These are phyloP conservation scores for Lactarius pseudohatsudake DNA, from an alignment of 768 basidiomycete genomes.

Conservation along the genomic window DNA sequence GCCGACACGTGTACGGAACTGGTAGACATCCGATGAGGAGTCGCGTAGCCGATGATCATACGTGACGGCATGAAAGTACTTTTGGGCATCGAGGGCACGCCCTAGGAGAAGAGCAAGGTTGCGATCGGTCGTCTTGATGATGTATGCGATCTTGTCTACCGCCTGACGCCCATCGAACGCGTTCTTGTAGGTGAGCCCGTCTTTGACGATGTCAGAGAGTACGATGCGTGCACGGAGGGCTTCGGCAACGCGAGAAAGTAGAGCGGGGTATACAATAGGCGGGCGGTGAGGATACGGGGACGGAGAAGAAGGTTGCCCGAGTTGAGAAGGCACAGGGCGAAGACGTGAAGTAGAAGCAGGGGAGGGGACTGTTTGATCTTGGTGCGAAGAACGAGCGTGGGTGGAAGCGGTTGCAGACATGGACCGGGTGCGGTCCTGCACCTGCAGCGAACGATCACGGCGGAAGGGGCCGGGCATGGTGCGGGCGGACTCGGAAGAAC, in stretches of 20 bases:
- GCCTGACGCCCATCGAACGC: conserved; percentile 97
- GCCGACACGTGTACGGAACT: conserved; percentile 80
- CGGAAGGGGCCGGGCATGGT: conserved; percentile 58
- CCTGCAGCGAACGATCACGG: conserved; percentile 60
- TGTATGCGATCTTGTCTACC: conserved; percentile 94
- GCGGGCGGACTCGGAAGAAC: conserved; percentile 70
- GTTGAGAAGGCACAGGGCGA: conserved; percentile 35
- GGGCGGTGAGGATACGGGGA: conserved; percentile 46
- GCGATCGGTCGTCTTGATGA: conserved; percentile 97
- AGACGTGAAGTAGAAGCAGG: conserved; percentile 36
- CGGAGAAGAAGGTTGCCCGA: conserved; percentile 34
- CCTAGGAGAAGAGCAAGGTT: conserved; percentile 95
- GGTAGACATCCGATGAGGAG: conserved; percentile 85
- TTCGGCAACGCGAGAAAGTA: conserved; percentile 91
- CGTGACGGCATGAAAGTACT: conserved; percentile 99
- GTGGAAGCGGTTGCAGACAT: conserved; percentile 61
- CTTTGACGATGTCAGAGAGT: conserved; percentile 81
- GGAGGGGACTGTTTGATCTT: conserved; percentile 33
- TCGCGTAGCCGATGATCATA: conserved; percentile 96
- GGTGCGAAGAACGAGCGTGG: conserved; percentile 49
- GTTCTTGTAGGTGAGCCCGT: conserved; percentile 94
- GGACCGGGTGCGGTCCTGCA: conserved; percentile 74
- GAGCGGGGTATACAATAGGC: conserved; percentile 90
- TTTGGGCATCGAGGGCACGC: conserved; percentile 93
- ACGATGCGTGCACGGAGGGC: conserved; percentile 84